Evolutionary conservation across 306 rosid genomes (phyloP).

Genomic region (Comarum palustre): DNA sequence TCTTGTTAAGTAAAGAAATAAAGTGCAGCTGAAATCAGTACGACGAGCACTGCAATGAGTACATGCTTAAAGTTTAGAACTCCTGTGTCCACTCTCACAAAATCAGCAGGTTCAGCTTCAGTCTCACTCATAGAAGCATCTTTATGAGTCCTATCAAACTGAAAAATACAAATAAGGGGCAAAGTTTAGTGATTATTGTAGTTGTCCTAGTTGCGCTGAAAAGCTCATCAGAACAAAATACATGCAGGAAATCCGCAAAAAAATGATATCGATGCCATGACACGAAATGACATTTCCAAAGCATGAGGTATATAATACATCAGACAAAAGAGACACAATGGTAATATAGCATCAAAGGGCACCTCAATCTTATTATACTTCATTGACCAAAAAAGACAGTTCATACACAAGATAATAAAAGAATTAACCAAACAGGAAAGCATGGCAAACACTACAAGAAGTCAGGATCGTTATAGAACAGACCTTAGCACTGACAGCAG

Average conservation of each 20-base stretch:
- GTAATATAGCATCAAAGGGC: background rate
- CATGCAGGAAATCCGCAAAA: background rate
- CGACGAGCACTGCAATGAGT: constrained; percentile 37
- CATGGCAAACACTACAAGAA: background rate
- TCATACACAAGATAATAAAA: background rate
- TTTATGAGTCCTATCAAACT: constrained; percentile 38
- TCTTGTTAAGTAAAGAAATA: constrained; percentile 28
- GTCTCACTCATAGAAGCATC: constrained; percentile 30
- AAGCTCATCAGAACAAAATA: background rate
- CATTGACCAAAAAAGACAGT: background rate
- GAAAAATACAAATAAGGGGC: constrained; percentile 23
- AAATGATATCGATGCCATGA: background rate
- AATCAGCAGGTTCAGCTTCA: constrained; percentile 27
- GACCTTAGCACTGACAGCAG: constrained; percentile 48
- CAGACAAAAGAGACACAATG: background rate
- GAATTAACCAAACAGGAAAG: background rate
- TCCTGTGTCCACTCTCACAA: constrained; percentile 74
- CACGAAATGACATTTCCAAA: background rate
- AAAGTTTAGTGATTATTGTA: background rate
- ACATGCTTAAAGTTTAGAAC: constrained; percentile 52
- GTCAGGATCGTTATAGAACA: constrained; percentile 10
- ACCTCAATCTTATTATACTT: background rate
- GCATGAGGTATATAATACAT: background rate
- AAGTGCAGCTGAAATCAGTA: constrained; percentile 45
- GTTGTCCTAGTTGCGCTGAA: background rate